A percentile compares a stretch with the other conserved stretches of the same genome.
These are phyloP conservation scores for Ilyonectria sp. DNA, from an alignment of 2,329 filamentous ascomycete genomes.

Conservation along the genomic window DNA sequence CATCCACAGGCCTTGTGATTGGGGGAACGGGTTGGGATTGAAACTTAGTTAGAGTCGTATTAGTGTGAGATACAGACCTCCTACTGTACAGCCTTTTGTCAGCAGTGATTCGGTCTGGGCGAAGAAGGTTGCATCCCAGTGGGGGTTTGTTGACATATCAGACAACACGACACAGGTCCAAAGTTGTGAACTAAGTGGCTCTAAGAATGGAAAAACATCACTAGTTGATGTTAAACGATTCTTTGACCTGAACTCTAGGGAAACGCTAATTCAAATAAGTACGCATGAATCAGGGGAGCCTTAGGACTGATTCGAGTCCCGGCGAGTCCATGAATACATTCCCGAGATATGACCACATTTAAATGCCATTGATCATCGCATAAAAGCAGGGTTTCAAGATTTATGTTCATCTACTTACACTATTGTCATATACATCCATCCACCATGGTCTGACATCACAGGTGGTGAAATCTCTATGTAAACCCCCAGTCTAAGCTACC, in stretches of 20 bases:
- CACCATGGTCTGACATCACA: not conserved
- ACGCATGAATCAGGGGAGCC: too few relatives aligned
- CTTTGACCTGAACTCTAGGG: too few relatives aligned
- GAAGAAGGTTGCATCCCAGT: not conserved
- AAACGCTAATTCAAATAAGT: too few relatives aligned
- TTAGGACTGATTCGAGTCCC: too few relatives aligned
- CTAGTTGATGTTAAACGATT: too few relatives aligned
- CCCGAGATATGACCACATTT: not conserved
- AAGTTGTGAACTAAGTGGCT: not conserved
- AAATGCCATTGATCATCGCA: too few relatives aligned
- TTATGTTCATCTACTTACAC: not conserved
- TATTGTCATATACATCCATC: not conserved
- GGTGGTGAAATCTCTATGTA: not conserved
- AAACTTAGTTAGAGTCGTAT: slow-evolving; percentile 12
- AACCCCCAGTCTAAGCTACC: too few relatives aligned
- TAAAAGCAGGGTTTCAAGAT: not conserved
- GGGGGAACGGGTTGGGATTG: slow-evolving; percentile 1
- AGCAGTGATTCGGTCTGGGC: not conserved
- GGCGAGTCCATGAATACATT: not conserved
- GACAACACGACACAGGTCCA: not conserved
- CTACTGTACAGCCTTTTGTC: not conserved
- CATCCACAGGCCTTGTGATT: slow-evolving; percentile 23
- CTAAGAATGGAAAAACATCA: not conserved
- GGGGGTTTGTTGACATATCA: not conserved
- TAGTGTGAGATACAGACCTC: not conserved